phyloP scores from a whole-genome alignment of 805 yeast genomes.

The Candida jianshihensis region DNA sequence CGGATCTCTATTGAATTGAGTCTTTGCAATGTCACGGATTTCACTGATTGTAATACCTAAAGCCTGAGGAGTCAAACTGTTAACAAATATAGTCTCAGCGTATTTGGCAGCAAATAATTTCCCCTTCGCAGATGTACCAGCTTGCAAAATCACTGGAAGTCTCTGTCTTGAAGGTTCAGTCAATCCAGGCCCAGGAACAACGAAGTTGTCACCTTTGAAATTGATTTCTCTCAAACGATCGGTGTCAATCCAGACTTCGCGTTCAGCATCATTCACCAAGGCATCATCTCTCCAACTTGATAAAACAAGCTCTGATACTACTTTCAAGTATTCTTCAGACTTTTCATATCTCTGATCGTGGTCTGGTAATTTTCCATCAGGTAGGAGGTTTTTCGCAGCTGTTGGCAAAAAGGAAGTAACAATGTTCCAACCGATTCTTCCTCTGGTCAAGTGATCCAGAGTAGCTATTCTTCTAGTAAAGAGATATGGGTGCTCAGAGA shows the following conservation, averaged over 20 bases:
- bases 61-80: background rate
- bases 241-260: background rate
- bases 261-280: background rate
- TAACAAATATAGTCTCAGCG: background rate
- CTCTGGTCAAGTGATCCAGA: background rate
- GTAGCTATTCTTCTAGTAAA: background rate
- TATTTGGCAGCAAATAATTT: background rate
- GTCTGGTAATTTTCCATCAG: background rate
- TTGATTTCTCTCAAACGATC: background rate
- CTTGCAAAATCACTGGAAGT: background rate
- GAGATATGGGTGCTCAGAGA: background rate
- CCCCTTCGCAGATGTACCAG: background rate
- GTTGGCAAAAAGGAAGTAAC: background rate
- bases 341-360: background rate
- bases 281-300: background rate
- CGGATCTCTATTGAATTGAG: background rate
- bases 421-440: background rate
- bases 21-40: background rate
- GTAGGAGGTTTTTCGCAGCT: conserved; percentile 5
- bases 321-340: background rate
- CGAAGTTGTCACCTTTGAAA: background rate
- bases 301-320: background rate
- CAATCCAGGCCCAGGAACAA: background rate
- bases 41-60: background rate
- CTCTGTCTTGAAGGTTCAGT: background rate